A percentile compares a stretch with the other conserved stretches of the same genome.
Evolutionary conservation across 495 filamentous ascomycete species (phyloP).

Genomic region (Penicillium antarcticum): DNA sequence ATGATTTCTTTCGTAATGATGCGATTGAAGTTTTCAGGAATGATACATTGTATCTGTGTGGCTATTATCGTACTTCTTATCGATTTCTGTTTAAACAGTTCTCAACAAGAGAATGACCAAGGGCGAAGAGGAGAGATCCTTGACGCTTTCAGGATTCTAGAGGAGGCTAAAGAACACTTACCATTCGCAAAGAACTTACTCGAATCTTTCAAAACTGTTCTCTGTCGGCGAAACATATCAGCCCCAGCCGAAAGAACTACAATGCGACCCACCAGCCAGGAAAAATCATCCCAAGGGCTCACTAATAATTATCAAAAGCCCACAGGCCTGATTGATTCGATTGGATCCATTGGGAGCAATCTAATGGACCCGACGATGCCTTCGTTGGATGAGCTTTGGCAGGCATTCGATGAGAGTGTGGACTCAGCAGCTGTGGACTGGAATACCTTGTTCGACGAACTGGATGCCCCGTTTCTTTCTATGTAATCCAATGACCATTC

Average conservation of each 20-base stretch:
- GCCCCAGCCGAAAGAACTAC: background rate
- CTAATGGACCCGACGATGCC: constrained; percentile 8
- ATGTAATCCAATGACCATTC: background rate
- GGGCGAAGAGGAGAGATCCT: constrained; percentile 24
- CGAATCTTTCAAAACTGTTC: constrained; percentile 29
- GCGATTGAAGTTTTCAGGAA: constrained; percentile 22
- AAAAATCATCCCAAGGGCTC: background rate
- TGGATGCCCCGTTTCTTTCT: constrained; percentile 19
- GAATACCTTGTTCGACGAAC: constrained; percentile 18
- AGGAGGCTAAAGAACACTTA: constrained; percentile 29
- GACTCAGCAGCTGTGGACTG: constrained; percentile 19
- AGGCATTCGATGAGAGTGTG: constrained; percentile 17
- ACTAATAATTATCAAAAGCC: background rate
- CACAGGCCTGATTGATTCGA: background rate
- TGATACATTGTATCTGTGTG: constrained; percentile 34
- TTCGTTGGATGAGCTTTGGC: constrained; percentile 19
- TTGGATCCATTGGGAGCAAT: background rate
- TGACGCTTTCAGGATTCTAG: constrained; percentile 32
- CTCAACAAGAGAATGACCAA: constrained; percentile 7
- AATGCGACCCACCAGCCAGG: background rate
- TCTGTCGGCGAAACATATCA: constrained; percentile 26
- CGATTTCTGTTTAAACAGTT: constrained; percentile 25
- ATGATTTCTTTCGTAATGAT: constrained; percentile 15
- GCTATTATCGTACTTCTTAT: constrained; percentile 36
- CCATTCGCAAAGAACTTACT: constrained; percentile 30